These are phyloP conservation scores for Plenodomus biglobosus DNA, from an alignment of 2,329 filamentous ascomycete genomes.

Conservation along the genomic window DNA sequence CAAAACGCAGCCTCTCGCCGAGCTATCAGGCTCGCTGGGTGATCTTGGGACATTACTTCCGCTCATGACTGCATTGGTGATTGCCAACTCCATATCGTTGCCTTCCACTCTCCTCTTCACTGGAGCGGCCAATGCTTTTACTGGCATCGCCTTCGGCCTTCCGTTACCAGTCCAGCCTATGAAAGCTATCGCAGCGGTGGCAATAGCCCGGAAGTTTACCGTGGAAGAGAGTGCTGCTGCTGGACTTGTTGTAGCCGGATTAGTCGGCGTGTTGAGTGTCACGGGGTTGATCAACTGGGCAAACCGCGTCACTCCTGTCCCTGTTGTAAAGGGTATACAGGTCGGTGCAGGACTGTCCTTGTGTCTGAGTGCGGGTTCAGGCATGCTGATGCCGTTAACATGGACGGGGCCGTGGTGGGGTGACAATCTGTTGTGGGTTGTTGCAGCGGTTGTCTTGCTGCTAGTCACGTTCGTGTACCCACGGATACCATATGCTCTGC, in stretches of 20 bases:
- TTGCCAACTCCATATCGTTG: slow-evolving; percentile 76
- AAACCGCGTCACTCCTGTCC: slow-evolving; percentile 73
- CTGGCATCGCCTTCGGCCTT: slow-evolving; percentile 80
- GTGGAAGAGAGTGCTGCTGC: slow-evolving; percentile 76
- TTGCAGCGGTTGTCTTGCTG: slow-evolving; percentile 72
- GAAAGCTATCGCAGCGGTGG: slow-evolving; percentile 88
- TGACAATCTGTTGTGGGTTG: slow-evolving; percentile 77
- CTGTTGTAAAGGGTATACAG: slow-evolving; percentile 93
- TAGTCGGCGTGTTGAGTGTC: slow-evolving; percentile 74
- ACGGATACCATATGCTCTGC: slow-evolving; percentile 75
- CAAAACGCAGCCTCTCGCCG: slow-evolving; percentile 61
- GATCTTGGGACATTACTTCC: slow-evolving; percentile 89
- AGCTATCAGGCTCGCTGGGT: slow-evolving; percentile 85
- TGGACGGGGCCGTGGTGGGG: slow-evolving; percentile 68
- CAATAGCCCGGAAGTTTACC: slow-evolving; percentile 70
- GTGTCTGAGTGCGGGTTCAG: slow-evolving; percentile 70
- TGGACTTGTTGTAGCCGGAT: slow-evolving; percentile 73
- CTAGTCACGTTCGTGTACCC: slow-evolving; percentile 66
- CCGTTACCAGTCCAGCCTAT: slow-evolving; percentile 88
- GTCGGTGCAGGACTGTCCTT: slow-evolving; percentile 86
- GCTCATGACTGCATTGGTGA: slow-evolving; percentile 80
- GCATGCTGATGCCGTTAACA: slow-evolving; percentile 66
- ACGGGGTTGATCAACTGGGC: slow-evolving; percentile 78
- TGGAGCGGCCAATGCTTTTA: slow-evolving; percentile 81
- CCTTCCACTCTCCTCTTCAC: slow-evolving; percentile 85